A percentile compares a stretch with the other conserved stretches of the same genome.
These are phyloP conservation scores for Penicillium sp. DNA, from an alignment of 2,329 filamentous ascomycete species.

Conservation along the genomic window DNA sequence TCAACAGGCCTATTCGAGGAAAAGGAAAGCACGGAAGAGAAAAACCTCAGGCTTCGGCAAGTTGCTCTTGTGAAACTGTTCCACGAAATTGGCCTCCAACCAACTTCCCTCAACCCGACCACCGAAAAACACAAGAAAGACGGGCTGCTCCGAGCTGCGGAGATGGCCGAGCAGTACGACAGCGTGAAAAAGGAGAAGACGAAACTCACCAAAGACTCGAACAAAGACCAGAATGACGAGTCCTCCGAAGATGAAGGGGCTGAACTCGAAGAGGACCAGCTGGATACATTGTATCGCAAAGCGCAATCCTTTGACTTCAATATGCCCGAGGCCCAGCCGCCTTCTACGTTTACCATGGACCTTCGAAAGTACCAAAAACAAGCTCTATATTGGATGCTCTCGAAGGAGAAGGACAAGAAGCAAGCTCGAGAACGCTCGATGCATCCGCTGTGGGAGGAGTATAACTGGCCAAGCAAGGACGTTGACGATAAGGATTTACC, in stretches of 20 bases:
- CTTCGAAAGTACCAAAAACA: constrained; percentile 94
- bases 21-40: constrained; percentile 81
- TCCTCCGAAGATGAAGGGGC: constrained; percentile 74
- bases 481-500: constrained; percentile 76
- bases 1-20: constrained; percentile 75
- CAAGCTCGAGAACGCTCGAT: constrained; percentile 74
- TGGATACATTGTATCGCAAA: constrained; percentile 91
- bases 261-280: constrained; percentile 91
- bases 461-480: constrained; percentile 83
- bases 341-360: constrained; percentile 75
- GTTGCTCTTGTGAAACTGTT: constrained; percentile 85
- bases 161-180: constrained; percentile 73
- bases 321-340: constrained; percentile 82
- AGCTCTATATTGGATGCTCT: constrained; percentile 92
- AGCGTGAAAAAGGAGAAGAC: constrained; percentile 56
- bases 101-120: constrained; percentile 69
- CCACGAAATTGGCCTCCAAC: constrained; percentile 80
- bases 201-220: constrained; percentile 20
- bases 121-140: constrained; percentile 79
- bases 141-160: constrained; percentile 79
- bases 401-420: constrained; percentile 80
- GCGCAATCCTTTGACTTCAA: constrained; percentile 95
- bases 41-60: constrained; percentile 76
- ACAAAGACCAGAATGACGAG: constrained; percentile 38
- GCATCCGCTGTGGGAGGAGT: constrained; percentile 98